These are phyloP conservation scores for Macadamia tetraphylla DNA, from an alignment of 164 flowering plant species.

Conservation along the genomic window DNA sequence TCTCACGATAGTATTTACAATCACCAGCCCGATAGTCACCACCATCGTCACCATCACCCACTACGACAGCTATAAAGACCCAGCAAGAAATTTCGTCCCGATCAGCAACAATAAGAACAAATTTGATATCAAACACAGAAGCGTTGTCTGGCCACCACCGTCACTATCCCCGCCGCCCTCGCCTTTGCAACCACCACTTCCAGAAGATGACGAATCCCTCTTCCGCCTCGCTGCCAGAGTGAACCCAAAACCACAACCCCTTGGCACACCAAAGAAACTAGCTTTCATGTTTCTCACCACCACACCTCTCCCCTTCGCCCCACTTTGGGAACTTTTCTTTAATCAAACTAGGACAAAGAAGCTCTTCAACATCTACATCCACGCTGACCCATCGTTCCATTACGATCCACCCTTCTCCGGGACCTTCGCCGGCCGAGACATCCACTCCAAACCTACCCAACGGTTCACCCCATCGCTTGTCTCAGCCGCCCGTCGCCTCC, in stretches of 20 bases:
- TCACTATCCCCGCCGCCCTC: neutral
- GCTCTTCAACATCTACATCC: slow-evolving; percentile 71
- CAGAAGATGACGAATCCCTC: slow-evolving; percentile 36
- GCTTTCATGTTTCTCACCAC: slow-evolving; percentile 82
- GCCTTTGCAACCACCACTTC: slow-evolving; percentile 20
- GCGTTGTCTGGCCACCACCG: slow-evolving; percentile 1
- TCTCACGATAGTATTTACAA: slow-evolving; percentile 39
- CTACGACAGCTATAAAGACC: slow-evolving; percentile 18
- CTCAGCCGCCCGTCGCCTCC: slow-evolving; percentile 69
- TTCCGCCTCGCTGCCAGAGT: slow-evolving; percentile 38
- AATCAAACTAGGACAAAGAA: slow-evolving; percentile 3
- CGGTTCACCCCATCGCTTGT: slow-evolving; percentile 54
- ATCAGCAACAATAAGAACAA: neutral
- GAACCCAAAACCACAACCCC: slow-evolving; percentile 22
- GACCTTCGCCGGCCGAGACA: slow-evolving; percentile 45
- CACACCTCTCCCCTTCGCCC: slow-evolving; percentile 59
- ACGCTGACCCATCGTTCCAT: slow-evolving; percentile 32
- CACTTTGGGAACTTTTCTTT: slow-evolving; percentile 69
- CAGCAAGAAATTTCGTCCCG: slow-evolving; percentile 20
- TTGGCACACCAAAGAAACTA: slow-evolving; percentile 26
- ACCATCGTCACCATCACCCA: slow-evolving; percentile 28
- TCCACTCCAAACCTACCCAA: slow-evolving; percentile 58
- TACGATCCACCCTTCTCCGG: slow-evolving; percentile 48
- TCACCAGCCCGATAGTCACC: slow-evolving; percentile 8
- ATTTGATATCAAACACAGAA: no score